Evolutionary conservation across 441 rosid species (phyloP).

Genomic region (Dalechampia spathulata): DNA sequence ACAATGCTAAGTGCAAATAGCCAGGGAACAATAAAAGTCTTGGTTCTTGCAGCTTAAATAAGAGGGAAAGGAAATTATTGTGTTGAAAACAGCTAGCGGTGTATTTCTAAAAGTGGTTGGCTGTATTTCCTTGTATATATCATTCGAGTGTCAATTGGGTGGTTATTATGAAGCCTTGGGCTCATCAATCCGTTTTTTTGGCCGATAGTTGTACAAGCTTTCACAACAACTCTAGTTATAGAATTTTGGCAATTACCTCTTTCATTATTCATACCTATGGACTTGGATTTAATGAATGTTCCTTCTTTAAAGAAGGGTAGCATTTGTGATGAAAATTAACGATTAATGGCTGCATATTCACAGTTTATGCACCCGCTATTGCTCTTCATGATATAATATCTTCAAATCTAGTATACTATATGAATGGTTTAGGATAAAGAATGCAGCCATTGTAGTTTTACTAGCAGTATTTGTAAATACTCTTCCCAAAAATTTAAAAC

Average conservation of each 20-base stretch:
- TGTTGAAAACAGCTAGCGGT: background rate
- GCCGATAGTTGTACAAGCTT: conserved; percentile 4
- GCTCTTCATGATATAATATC: too few relatives aligned
- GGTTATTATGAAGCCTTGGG: background rate
- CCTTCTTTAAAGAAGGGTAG: too few relatives aligned
- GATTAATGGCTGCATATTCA: too few relatives aligned
- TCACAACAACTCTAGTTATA: background rate
- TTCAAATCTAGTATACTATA: too few relatives aligned
- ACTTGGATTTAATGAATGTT: too few relatives aligned
- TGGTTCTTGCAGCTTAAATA: conserved; percentile 71
- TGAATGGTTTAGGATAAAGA: too few relatives aligned
- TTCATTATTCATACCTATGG: too few relatives aligned
- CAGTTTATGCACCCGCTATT: too few relatives aligned
- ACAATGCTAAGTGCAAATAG: conserved; percentile 96
- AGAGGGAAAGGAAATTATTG: background rate
- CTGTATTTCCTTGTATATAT: background rate
- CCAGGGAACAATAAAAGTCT: conserved; percentile 93
- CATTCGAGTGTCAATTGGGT: conserved; percentile 3
- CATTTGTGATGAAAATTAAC: too few relatives aligned
- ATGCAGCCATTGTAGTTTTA: too few relatives aligned
- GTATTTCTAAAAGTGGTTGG: background rate
- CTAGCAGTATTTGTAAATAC: too few relatives aligned
- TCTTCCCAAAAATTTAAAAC: too few relatives aligned
- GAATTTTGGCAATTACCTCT: background rate
- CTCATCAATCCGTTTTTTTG: background rate